Percentiles rank a stretch among this genome's conserved stretches.
Evolutionary conservation across 2,329 filamentous ascomycete species (phyloP).

Genomic region (Achaetomium macrosporum): DNA sequence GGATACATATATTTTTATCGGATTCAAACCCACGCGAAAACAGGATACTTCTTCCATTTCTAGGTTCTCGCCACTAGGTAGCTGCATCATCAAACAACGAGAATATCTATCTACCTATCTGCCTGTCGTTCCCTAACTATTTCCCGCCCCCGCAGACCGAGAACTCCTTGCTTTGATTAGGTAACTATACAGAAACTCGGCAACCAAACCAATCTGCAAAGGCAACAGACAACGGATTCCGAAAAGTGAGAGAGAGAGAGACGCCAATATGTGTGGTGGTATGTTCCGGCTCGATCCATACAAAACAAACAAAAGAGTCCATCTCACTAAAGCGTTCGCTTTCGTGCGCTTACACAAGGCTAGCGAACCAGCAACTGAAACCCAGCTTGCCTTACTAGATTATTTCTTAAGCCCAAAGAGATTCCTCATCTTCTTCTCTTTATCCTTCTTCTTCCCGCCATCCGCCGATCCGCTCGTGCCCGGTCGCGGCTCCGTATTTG

Average conservation of each 20-base stretch:
- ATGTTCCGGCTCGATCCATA: too few relatives aligned
- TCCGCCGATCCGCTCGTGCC: slow-evolving; percentile 24
- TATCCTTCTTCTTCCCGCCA: slow-evolving; percentile 42
- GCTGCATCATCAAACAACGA: too few relatives aligned
- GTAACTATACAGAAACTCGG: not conserved
- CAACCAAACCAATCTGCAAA: not conserved
- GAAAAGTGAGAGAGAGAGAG: too few relatives aligned
- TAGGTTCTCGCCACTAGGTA: too few relatives aligned
- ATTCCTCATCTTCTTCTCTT: slow-evolving; percentile 33
- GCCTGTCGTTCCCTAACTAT: not conserved
- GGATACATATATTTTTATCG: too few relatives aligned
- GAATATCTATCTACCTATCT: too few relatives aligned
- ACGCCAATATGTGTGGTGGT: too few relatives aligned
- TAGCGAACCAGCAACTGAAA: not conserved
- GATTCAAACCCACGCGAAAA: too few relatives aligned
- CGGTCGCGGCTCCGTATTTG: slow-evolving; percentile 11
- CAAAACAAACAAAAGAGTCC: slow-evolving; percentile 2
- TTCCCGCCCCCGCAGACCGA: not conserved
- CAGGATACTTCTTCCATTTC: too few relatives aligned
- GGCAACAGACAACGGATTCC: not conserved
- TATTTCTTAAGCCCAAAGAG: slow-evolving; percentile 32
- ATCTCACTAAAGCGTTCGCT: not conserved
- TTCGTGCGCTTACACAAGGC: not conserved
- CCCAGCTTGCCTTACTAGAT: not conserved
- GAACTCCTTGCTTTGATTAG: not conserved